phyloP scores from a whole-genome alignment of 2,329 filamentous ascomycete species.

The Ramichloridium luteum region DNA sequence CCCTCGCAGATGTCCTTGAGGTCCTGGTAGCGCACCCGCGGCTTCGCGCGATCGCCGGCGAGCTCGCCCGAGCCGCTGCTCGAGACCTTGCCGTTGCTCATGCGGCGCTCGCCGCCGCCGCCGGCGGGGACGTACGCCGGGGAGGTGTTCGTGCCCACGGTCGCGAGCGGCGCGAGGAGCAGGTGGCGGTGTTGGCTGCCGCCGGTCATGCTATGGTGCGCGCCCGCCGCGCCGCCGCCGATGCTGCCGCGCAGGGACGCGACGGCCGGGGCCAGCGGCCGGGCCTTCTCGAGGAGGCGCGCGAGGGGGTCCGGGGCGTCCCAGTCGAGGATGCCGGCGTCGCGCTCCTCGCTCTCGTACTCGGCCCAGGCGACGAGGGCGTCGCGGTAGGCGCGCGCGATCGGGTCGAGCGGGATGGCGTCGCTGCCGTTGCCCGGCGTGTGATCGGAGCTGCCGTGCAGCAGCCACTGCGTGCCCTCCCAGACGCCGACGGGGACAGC shows the following conservation, averaged over 20 bases:
- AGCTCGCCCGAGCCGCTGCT: slow-evolving; percentile 5
- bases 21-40: slow-evolving; percentile 11
- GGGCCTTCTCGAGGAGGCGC: slow-evolving; percentile 12
- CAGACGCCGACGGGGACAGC: slow-evolving; percentile 68
- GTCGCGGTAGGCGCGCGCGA: slow-evolving; percentile 76
- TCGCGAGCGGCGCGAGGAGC: background rate
- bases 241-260: slow-evolving; percentile 13
- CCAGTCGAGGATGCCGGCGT: slow-evolving; percentile 17
- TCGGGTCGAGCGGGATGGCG: slow-evolving; percentile 28
- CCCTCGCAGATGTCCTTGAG: slow-evolving; percentile 14
- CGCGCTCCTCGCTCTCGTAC: slow-evolving; percentile 21
- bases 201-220: too few species aligned
- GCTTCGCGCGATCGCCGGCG: slow-evolving; percentile 5
- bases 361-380: slow-evolving; percentile 69
- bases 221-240: slow-evolving; percentile 1
- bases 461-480: slow-evolving; percentile 92
- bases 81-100: slow-evolving; percentile 12
- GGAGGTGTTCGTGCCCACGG: slow-evolving; percentile 12
- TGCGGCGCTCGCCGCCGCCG: slow-evolving; percentile 11
- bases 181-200: background rate
- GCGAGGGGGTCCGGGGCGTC: slow-evolving; percentile 15
- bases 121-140: slow-evolving; percentile 13
- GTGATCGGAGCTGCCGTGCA: slow-evolving; percentile 63
- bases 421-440: too few species aligned
- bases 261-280: slow-evolving; percentile 3